phyloP scores from a whole-genome alignment of 2,329 filamentous ascomycete genomes.

The Colletotrichum incanum region DNA sequence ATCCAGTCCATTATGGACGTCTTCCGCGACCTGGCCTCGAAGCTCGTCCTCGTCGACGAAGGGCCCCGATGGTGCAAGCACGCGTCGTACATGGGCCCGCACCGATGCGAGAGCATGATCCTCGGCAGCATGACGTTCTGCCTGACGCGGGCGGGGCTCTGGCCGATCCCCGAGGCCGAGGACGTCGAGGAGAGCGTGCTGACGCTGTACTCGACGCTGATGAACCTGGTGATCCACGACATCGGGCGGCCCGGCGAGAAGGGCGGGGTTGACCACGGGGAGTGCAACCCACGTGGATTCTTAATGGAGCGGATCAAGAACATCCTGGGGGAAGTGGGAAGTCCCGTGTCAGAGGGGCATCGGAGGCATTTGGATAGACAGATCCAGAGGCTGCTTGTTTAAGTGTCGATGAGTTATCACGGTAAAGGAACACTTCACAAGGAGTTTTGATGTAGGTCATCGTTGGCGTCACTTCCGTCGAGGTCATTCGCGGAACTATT shows the following conservation, averaged over 20 bases:
- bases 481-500: no score
- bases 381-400: constrained; percentile 33
- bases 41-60: constrained; percentile 50
- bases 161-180: constrained; percentile 50
- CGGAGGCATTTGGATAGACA: constrained; percentile 39
- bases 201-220: constrained; percentile 46
- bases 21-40: constrained; percentile 47
- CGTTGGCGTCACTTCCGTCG: no score
- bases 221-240: constrained; percentile 49
- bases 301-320: constrained; percentile 44
- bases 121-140: constrained; percentile 54
- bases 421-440: neutral
- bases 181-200: constrained; percentile 47
- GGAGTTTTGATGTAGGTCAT: no score
- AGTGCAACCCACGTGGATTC: constrained; percentile 46
- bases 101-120: constrained; percentile 56
- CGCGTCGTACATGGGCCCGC: constrained; percentile 53
- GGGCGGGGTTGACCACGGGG: constrained; percentile 42
- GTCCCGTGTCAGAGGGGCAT: constrained; percentile 31
- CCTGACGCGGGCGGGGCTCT: constrained; percentile 51
- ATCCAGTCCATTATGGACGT: constrained; percentile 48
- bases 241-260: constrained; percentile 44
- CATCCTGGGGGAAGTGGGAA: constrained; percentile 45
- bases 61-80: constrained; percentile 53
- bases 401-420: neutral